Evolutionary conservation across 1,284 basidiomycete genomes (phyloP), one percentile per base, ranked within the genome.

Genomic region (Stygiomarasmius scandens): DNA sequence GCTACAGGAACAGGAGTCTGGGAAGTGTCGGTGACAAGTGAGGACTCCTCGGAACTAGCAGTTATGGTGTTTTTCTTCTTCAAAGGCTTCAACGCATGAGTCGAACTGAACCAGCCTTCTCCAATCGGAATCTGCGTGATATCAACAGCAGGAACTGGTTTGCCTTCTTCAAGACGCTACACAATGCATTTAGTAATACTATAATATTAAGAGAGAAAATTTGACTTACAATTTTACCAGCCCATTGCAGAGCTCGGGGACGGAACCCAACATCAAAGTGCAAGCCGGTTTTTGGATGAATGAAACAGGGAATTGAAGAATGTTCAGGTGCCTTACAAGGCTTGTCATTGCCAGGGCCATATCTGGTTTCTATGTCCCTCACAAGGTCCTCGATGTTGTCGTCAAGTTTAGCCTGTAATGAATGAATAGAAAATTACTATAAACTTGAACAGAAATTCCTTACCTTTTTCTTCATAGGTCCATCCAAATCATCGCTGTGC

Each of bases 221-320:
- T n/a, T 32, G 5, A 32, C 46, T 23, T 48, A 48, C 46, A 24
- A 48, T 48, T 25, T 48, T 48, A 23, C 46, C 46, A 16, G 46
- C 46, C 46, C 46, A 48, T 25, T 23, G 24, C 14, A 48, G 19
- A 16, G 46, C 46, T 22, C 22, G 46, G 9, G 46, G 22, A 25
- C 46, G 46, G 24, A 19, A 48, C 5, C 46, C 46, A 23, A 48
- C 46, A 48, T 48, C 46, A 24, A 48, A 48, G 24, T 48, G 24
- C 24, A 23, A 25, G 25, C 46, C 22, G 3, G 46, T 48, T 25
- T 16, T 16, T 23, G 14, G n/a, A 25, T 48, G 46, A 48, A 48
- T 24, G 22, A 48, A 48, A 24, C 46, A 48, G 46, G n/a, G 25
- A 16, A 48, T n/a, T 14, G 24, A 48, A 23, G 46, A 22, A 48